Percentiles rank a stretch among this genome's conserved stretches.
These are phyloP conservation scores for Plenodomus tracheiphilus DNA, from an alignment of 2,329 filamentous ascomycete genomes.

Conservation along the genomic window DNA sequence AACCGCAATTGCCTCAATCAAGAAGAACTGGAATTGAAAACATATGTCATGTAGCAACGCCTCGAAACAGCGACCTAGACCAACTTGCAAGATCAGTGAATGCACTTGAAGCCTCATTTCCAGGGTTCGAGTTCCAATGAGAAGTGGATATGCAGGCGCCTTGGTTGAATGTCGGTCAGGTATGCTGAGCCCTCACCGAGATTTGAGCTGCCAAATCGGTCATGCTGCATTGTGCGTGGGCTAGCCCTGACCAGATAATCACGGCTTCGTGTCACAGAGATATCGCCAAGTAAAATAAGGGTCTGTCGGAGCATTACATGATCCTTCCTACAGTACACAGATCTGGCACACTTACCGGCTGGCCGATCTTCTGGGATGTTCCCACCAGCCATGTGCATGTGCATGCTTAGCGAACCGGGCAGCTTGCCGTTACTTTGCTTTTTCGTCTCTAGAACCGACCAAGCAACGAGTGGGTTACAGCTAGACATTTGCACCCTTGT, in stretches of 20 bases:
- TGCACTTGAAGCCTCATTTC: constrained; percentile 33
- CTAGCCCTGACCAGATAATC: constrained; percentile 25
- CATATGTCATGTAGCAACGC: constrained; percentile 4
- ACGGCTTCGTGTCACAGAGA: constrained; percentile 34
- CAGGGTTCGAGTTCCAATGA: constrained; percentile 12
- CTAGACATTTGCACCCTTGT: constrained; percentile 19
- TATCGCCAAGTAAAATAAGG: constrained; percentile 41
- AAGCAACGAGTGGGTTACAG: constrained; percentile 8
- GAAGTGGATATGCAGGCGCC: constrained; percentile 11
- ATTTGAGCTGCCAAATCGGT: constrained; percentile 27
- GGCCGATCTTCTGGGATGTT: constrained; percentile 32
- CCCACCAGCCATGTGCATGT: constrained; percentile 14
- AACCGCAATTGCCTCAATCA: not conserved
- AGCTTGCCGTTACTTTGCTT: constrained; percentile 26
- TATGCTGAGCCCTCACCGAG: constrained; percentile 23
- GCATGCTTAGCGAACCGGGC: constrained; percentile 23
- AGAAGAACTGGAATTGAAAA: not conserved
- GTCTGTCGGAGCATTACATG: constrained; percentile 30
- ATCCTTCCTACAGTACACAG: constrained; percentile 25
- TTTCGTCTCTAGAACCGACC: constrained; percentile 19
- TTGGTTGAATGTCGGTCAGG: not conserved
- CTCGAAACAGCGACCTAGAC: not conserved
- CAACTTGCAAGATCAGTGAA: constrained; percentile 18
- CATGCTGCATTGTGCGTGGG: constrained; percentile 30
- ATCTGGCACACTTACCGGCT: constrained; percentile 29